Evolutionary conservation across 306 rosid genomes (phyloP), one percentile per base, ranked within the genome.

Genomic region (Hippophae rhamnoides): DNA sequence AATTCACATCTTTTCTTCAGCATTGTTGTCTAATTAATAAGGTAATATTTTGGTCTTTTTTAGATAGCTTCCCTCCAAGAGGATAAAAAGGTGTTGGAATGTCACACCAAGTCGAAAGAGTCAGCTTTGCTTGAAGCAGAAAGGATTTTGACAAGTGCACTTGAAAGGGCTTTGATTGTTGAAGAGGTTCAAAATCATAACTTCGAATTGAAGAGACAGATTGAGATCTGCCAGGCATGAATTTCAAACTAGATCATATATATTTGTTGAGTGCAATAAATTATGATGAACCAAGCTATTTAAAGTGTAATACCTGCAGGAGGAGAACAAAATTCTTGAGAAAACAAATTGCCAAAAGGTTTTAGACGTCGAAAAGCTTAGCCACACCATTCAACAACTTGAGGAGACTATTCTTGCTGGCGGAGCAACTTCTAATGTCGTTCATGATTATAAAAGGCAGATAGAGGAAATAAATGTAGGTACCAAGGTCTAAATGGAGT

Each of bases 171-270:
- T 66, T 76, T 92, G 61, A 88, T 92, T 58, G 99, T 92, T 56
- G 99, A 87, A 78, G 96, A 92, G 80, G 95, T 92, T 78, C 96
- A 92, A 58, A 92, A 92, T 65, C 95, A 83, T 26, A 88, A 92
- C 84, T 80, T 72, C 25, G 99, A 92, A 79, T 54, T 88, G 73
- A 87, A 64, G 85, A 85, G 99, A 88, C 99, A 92, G 85, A 92
- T 92, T 62, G 96, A 92, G 74, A 92, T 92, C 18, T 92, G 86
- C 82, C 96, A 85, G 92, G 98, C 77, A 81, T 71, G 74, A 56
- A 31, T 31, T 52, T 63, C 64, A 38, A 54, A 56, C 47, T 57
- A 55, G 53, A 48, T 70, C 25, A 54, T 70, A n/a, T 64, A 48
- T 38, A 63, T 65, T 56, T 8, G n/a, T 54, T 52, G 47, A 43